Evolutionary conservation across 1,139 yeast genomes (phyloP), one percentile per base, ranked within the genome.

Genomic region (Chernovozyma aurita): DNA sequence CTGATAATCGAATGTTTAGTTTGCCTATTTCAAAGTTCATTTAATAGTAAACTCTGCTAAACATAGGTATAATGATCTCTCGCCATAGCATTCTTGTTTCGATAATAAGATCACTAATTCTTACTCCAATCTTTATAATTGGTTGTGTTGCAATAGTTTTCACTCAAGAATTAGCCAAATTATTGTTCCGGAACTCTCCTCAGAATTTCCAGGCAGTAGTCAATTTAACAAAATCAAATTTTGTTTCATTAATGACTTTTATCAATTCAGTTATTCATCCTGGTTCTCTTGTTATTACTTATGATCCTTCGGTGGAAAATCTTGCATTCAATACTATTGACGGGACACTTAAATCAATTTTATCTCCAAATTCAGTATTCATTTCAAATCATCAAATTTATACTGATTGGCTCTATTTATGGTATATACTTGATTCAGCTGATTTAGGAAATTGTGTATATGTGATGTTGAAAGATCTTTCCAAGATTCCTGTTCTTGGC

Each of bases 321-420:
- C 28, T 33, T 21, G 14, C 31, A 6, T 30, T 34, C 16, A 4
- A 20, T 5, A 4, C 36, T 7, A 8, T 20, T 17, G 43, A 46
- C 18, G 65, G 66, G 2, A 44, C 61, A 18, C 42, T 74, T 14
- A 44, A 53, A 16, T 50, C 66, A 15, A 43, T 46, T 3, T 50
- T 79, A 14, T 57, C 65, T 11, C 70, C 73, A 8, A 70, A 80
- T 35, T 76, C 88, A 1, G 73, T 86, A 3, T 50, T 82, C 36
- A 79, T 86, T 28, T 77, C 94, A 15, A 92, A 92, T 55, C 98
- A 92, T 59, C 97, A 90, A 60, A 81, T 90, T 17, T 90, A 92
- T 55, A 80, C 95, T 3, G 99, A 92, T 58, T 92, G 99, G 99
- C 72, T 86, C 15, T 88, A 78, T 51, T 53, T 88, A 38, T 92